These are phyloP conservation scores for Solanum rostratum DNA, from an alignment of 257 asterid genomes.

Conservation along the genomic window DNA sequence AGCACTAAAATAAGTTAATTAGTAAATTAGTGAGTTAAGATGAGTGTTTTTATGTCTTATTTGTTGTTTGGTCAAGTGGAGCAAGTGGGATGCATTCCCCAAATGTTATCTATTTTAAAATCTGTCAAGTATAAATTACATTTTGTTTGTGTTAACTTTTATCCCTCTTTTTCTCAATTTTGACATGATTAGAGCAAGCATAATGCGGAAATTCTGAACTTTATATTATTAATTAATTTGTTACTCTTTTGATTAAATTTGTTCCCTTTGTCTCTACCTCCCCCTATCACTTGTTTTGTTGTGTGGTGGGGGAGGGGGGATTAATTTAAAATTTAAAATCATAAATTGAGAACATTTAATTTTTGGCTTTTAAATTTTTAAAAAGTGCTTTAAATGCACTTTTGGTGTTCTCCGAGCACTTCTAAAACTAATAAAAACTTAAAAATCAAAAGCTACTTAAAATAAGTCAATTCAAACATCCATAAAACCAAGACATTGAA, in stretches of 20 bases:
- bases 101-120: neutral
- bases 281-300: neutral
- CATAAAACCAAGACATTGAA: too few relatives aligned
- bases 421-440: too few relatives aligned
- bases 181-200: conserved; percentile 13
- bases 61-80: conserved; percentile 17
- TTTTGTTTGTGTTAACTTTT: conserved; percentile 6
- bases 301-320: too few relatives aligned
- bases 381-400: too few relatives aligned
- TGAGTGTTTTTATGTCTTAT: neutral
- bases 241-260: neutral
- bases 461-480: too few relatives aligned
- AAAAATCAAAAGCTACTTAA: too few relatives aligned
- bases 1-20: neutral
- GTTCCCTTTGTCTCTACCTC: neutral
- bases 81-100: conserved; percentile 11
- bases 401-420: too few relatives aligned
- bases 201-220: conserved; percentile 10
- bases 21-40: neutral
- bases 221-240: neutral
- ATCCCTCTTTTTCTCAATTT: conserved; percentile 16
- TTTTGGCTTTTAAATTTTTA: too few relatives aligned
- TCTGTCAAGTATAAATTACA: neutral
- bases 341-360: too few relatives aligned
- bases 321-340: too few relatives aligned